These are phyloP conservation scores for Xylariomycetidae sp. DNA, from an alignment of 2,329 filamentous ascomycete species.

Conservation along the genomic window DNA sequence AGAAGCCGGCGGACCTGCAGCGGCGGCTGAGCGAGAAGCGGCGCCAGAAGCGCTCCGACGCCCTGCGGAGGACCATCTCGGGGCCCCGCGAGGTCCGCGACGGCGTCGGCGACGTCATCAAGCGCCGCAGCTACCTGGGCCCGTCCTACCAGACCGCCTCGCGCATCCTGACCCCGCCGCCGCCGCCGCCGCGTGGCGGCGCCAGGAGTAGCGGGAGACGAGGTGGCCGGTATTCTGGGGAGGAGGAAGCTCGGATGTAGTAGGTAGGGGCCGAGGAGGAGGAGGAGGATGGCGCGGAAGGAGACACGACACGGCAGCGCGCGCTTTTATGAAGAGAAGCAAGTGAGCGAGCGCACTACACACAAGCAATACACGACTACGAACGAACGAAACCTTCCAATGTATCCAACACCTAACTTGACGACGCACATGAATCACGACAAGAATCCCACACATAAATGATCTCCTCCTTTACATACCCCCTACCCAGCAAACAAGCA, in stretches of 20 bases:
- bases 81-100: slow-evolving; percentile 52
- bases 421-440: slow-evolving; percentile 16
- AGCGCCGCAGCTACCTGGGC: slow-evolving; percentile 35
- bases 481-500: no score
- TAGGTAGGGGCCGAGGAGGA: no score
- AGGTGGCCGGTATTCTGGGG: slow-evolving; percentile 1
- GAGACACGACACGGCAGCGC: no score
- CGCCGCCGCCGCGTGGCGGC: slow-evolving; percentile 1
- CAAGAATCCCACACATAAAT: slow-evolving; percentile 6
- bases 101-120: slow-evolving; percentile 51
- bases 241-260: no score
- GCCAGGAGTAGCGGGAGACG: slow-evolving; percentile 1
- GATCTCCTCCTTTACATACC: no score
- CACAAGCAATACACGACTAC: no score
- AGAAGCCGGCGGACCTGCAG: slow-evolving; percentile 46
- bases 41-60: slow-evolving; percentile 52
- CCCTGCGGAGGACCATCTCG: slow-evolving; percentile 55
- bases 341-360: no score
- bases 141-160: slow-evolving; percentile 22
- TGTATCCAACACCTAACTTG: slow-evolving; percentile 2
- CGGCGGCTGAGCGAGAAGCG: slow-evolving; percentile 51
- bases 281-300: no score
- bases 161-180: neutral
- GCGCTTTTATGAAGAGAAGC: no score
- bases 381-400: slow-evolving; percentile 1